Evolutionary conservation across 2,329 filamentous ascomycete species (phyloP), one percentile per base, ranked within the genome.

Genomic region (Chalaropsis ovoidea): DNA sequence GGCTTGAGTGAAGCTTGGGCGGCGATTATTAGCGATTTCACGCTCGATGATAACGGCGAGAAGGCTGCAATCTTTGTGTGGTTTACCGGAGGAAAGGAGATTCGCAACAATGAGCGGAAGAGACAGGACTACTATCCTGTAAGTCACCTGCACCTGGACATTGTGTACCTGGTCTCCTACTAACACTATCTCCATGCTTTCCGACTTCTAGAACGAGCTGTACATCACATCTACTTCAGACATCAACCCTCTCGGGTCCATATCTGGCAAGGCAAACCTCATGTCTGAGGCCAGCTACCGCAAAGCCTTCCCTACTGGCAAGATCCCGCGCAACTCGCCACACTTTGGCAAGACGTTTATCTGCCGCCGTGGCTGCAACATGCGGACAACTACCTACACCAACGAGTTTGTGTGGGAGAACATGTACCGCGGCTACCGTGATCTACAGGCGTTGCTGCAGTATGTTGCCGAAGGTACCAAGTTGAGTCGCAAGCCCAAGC

Each of bases 391-490:
- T 22, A 91, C 86, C 24, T 99, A 97, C 73, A 96, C 93, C 0
- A 85, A 94, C 15, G 91, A 96, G 71, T 96, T 99, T 70, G 74
- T 83, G 1, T 99, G 94, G 94, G 91, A 96, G 72, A 85, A 96
- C 54, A 76, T 95, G 1, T 95, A 90, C 70, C 79, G 78, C 0
- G 85, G 85, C n/a, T 79, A 79, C 41, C 78, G 79, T 24, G 80
- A 86, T n/a, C 79, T 96, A 39, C 81, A 82, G 61, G 73, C 79
- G 4, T 75, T 96, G 56, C 79, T 88, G 43, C 81, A 87, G 39
- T 77, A 87, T 68, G 81, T 96, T 17, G 82, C 88, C 72, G 81
- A 77, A 45, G 82, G 85, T 65, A 95, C 94, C 15, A 91, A 89
- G 72, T 81, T 83, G 31, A 88, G 85, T 19, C 74, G 76, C 6